Conservation (phyloP, 768 basidiomycete species). For the Mycena floridula region DNA sequence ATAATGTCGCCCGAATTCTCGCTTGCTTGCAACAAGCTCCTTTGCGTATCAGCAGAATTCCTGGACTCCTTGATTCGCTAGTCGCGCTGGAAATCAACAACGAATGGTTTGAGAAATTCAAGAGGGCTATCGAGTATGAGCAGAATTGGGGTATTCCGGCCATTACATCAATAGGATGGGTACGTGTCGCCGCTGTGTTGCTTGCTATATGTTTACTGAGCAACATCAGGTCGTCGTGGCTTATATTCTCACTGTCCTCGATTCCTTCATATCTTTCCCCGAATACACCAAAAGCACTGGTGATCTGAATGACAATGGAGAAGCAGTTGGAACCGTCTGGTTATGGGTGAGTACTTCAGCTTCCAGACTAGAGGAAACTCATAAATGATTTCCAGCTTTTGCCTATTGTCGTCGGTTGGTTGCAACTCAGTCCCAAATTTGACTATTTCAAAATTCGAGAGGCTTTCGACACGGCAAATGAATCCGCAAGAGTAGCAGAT, state of each 20-base stretch:
- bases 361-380: too few species aligned
- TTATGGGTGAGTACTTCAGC: too few species aligned
- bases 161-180: constrained; percentile 15
- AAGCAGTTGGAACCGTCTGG: constrained; percentile 34
- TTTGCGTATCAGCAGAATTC: constrained; percentile 21
- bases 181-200: constrained; percentile 27
- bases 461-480: constrained; percentile 25
- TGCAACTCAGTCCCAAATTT: constrained; percentile 34
- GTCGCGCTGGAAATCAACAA: constrained; percentile 36
- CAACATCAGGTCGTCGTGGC: constrained; percentile 40
- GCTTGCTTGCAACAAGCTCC: constrained; percentile 37
- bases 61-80: constrained; percentile 30
- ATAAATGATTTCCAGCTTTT: too few species aligned
- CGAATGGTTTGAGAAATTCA: constrained; percentile 32
- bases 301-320: constrained; percentile 25
- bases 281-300: constrained; percentile 10
- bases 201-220: constrained; percentile 26
- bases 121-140: constrained; percentile 25
- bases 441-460: constrained; percentile 23
- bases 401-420: constrained; percentile 33
- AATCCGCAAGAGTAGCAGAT: constrained; percentile 17
- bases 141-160: constrained; percentile 36
- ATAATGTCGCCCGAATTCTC: constrained; percentile 26
- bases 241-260: constrained; percentile 31
- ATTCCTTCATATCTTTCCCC: constrained; percentile 22